These are phyloP conservation scores for Fusarium dimerum DNA, from an alignment of 2,329 filamentous ascomycete species.

Conservation along the genomic window DNA sequence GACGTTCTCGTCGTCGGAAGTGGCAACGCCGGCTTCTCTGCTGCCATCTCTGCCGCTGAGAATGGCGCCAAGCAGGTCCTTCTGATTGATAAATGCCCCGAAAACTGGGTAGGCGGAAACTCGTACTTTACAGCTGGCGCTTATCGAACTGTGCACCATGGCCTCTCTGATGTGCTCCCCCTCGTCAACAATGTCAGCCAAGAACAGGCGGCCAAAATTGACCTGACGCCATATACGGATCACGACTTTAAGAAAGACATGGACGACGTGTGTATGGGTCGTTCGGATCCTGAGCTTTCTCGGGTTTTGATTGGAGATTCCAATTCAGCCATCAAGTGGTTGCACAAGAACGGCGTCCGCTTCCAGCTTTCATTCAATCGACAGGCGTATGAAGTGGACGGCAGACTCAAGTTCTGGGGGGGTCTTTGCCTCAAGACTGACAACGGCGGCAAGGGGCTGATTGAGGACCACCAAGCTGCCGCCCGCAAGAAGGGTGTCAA, in stretches of 20 bases:
- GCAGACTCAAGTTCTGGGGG: constrained; percentile 66
- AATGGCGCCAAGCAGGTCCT: constrained; percentile 46
- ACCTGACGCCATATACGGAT: constrained; percentile 57
- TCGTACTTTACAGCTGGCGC: constrained; percentile 67
- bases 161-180: constrained; percentile 58
- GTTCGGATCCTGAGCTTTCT: constrained; percentile 51
- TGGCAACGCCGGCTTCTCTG: constrained; percentile 65
- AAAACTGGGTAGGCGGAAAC: constrained; percentile 63
- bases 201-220: constrained; percentile 50
- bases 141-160: constrained; percentile 57
- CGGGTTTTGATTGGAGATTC: constrained; percentile 53
- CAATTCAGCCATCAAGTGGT: constrained; percentile 54
- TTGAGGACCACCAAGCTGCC: constrained; percentile 47
- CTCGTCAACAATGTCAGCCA: constrained; percentile 60
- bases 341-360: constrained; percentile 52
- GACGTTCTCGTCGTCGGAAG: constrained; percentile 59
- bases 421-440: constrained; percentile 61
- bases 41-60: constrained; percentile 58
- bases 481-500: constrained; percentile 33
- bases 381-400: constrained; percentile 65
- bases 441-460: constrained; percentile 61
- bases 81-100: constrained; percentile 61
- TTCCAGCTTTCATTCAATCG: constrained; percentile 65
- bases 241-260: constrained; percentile 58
- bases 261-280: constrained; percentile 54